Evolutionary conservation across 768 basidiomycete species (phyloP), one percentile per base, ranked within the genome.

Genomic region (Lactarius sanguifluus): DNA sequence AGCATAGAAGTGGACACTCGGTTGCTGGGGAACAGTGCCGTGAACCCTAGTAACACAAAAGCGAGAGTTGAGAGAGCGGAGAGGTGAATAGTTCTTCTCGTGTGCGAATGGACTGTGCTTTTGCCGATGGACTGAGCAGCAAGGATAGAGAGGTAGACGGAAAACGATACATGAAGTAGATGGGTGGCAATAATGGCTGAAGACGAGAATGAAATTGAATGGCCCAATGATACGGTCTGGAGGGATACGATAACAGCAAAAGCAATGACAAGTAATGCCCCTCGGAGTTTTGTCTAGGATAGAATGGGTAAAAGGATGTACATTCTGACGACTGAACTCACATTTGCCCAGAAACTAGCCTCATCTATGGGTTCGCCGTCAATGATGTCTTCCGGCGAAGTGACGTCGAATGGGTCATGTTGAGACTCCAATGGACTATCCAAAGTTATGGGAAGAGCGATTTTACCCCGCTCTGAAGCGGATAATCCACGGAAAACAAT

Each of bases 361-460:
- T 83, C 87, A 28, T 89, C 76, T 47, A 91, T 78, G 9, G 90
- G 87, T 61, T 82, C 82, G 3, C 90, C 90, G 67, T 91, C 87
- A 15, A 86, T 67, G 41, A 84, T 69, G 70, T 94, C 92, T 73
- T 89, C 87, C 9, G 86, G 83, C n/a, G 73, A 85, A 23, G 85
- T 83, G n/a, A 94, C 86, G 73, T 86, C 84, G 72, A 90, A 91
- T 10, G 88, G 85, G 71, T 91, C 89, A 15, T 74, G 74, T 50
- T 52, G 62, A 12, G 70, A 70, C 1, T 62, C 70, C 20, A 72
- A 72, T 36, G 74, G 72, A 7, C 72, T 72, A 16, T 73, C 71
- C 65, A 57, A 69, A 50, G 76, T 72, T 13, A 75, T 70, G 47
- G 82, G 81, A n/a, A 88, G 80, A 62, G 81, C 76, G 62, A 88